Base-by-base conservation (phyloP, 192 early-diverging fungal species). In the Coemansia reversa region DNA sequence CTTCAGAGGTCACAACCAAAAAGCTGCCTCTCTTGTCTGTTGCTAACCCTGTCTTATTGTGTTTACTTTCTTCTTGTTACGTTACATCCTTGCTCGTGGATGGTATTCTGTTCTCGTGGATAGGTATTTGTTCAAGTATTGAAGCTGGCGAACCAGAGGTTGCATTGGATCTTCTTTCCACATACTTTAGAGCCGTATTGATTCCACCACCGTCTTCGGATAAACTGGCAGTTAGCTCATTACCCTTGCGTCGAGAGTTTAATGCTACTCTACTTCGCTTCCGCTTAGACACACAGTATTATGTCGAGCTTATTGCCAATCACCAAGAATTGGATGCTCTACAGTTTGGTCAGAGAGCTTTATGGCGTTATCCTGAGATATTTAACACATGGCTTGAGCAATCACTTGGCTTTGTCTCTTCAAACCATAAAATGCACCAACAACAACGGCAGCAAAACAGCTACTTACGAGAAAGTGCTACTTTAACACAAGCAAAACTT, bases 281-380 rank as follows among this genome's bases (percentile, higher is more conserved):
- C 56, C 76, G 76, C 22, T 56, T 79, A 0, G 76, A 79, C 57
- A 79, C 72, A 4, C 76, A 79, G 63, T 62, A 67, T 57, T 79
- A 74, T 25, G 65, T 79, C 9, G 76, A 79, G 64, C 67, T 79
- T 3, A 63, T 79, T 42, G 33, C 67, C 48, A 70, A 61, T 14
- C 60, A 70, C 67, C 61, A 70, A 56, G 64, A 70, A 28, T 60
- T 79, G 22, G 71, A 79, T 7, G 76, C 76, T 1, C 49, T 79
- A 18, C 58, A 67, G 50, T 79, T 74, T 55, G 76, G 71, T 0
- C 70, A 79, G 56, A 60, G 71, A 29, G 67, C 67, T 1, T 45
- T 79, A 49, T 74, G 72, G 70, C 55, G 65, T 6, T 79, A 79
- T 47, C 71, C 76, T 0, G 67, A 70, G 16, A 74, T 79, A 6